Evolutionary conservation across 2,329 filamentous ascomycete genomes (phyloP).

Genomic region (Pseudocercospora cruenta): DNA sequence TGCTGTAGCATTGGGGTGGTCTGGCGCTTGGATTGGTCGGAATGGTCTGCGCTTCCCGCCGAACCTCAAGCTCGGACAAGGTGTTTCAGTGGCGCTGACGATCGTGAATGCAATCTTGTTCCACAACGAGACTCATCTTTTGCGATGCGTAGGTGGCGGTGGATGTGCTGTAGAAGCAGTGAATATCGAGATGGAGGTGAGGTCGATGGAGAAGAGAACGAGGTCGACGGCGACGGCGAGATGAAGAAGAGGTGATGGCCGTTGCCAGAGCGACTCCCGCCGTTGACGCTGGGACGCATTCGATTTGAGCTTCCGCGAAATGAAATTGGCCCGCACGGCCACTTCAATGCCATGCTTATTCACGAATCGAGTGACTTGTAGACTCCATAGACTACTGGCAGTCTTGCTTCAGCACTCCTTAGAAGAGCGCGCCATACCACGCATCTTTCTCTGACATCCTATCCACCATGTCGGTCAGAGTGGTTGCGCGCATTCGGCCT

Average conservation of each 20-base stretch:
- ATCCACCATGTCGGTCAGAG: slow-evolving; percentile 65
- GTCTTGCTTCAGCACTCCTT: slow-evolving; percentile 5
- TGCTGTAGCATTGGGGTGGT: background rate
- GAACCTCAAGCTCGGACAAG: background rate
- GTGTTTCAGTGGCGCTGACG: background rate
- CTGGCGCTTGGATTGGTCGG: slow-evolving; percentile 7
- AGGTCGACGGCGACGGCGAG: too few species aligned
- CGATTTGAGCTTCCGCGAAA: background rate
- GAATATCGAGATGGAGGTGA: too few species aligned
- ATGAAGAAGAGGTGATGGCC: background rate
- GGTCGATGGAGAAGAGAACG: background rate
- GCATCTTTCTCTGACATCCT: slow-evolving; percentile 16
- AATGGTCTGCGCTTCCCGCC: slow-evolving; percentile 7
- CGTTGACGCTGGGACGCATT: background rate
- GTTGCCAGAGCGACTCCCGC: background rate
- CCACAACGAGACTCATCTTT: background rate
- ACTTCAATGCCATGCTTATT: background rate
- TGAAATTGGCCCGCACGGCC: background rate
- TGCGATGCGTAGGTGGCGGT: background rate
- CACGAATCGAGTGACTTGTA: background rate
- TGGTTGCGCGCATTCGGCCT: slow-evolving; percentile 88
- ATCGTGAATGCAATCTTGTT: background rate
- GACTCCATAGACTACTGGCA: background rate
- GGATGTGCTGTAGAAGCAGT: background rate
- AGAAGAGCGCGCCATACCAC: slow-evolving; percentile 3